Percentiles rank a stretch among this genome's conserved stretches.
Conservation (phyloP, 257 asterid species). For the Thymus mandschuricus region DNA sequence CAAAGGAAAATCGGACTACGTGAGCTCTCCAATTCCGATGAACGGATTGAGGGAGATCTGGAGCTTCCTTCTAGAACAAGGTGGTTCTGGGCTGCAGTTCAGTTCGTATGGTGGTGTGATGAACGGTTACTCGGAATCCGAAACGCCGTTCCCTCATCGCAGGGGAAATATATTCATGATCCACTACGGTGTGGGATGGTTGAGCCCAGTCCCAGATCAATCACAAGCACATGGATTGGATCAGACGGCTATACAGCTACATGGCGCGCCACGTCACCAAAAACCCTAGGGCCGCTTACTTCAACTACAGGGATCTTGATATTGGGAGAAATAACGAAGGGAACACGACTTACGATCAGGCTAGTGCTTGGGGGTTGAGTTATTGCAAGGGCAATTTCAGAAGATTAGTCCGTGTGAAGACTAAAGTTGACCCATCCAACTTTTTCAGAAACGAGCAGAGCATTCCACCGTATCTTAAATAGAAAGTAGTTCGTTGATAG, state of each 20-base stretch:
- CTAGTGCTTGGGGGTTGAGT: conserved; percentile 36
- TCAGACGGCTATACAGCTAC: conserved; percentile 26
- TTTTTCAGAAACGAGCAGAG: background rate
- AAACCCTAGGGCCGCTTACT: conserved; percentile 28
- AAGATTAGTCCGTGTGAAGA: conserved; percentile 6
- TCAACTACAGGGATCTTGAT: conserved; percentile 45
- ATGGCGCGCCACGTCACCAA: conserved; percentile 37
- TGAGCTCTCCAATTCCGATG: conserved; percentile 33
- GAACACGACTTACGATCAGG: conserved; percentile 33
- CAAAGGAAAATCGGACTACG: conserved; percentile 51
- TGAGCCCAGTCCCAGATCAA: background rate
- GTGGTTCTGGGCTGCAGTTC: conserved; percentile 17
- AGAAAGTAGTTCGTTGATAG: too few relatives aligned
- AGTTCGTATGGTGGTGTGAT: conserved; percentile 43
- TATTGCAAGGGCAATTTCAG: conserved; percentile 26
- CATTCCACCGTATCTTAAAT: background rate
- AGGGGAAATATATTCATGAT: conserved; percentile 36
- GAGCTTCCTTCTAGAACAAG: conserved; percentile 34
- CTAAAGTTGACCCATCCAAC: background rate
- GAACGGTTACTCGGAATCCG: conserved; percentile 32
- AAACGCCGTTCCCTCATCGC: conserved; percentile 44
- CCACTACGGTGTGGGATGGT: conserved; percentile 29
- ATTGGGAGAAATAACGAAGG: conserved; percentile 37
- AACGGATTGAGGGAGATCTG: conserved; percentile 42
- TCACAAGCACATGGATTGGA: conserved; percentile 23